Conservation (phyloP, 148 eudicot genomes). For the Camellia japonica region DNA sequence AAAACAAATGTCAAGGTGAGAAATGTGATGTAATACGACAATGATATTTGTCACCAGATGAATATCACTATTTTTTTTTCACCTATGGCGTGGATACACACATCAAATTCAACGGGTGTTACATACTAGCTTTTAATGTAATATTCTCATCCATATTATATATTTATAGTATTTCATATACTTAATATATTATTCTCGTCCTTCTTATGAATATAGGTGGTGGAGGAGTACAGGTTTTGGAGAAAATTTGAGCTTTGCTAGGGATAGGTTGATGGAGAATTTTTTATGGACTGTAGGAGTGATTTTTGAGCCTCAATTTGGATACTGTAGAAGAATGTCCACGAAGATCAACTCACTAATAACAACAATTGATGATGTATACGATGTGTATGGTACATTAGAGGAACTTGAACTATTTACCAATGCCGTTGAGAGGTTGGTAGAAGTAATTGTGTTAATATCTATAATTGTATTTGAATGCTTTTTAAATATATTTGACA, state of each 20-base stretch:
- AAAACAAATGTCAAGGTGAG: background rate
- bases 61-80: background rate
- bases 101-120: too few species aligned
- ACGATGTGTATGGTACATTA: constrained; percentile 1
- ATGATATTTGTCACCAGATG: too few species aligned
- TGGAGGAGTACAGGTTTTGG: background rate
- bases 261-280: constrained; percentile 13
- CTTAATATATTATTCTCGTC: background rate
- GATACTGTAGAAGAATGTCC: background rate
- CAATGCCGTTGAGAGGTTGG: background rate
- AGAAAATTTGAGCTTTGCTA: background rate
- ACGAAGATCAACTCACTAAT: background rate
- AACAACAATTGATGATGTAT: background rate
- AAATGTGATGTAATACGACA: too few species aligned
- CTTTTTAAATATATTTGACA: background rate
- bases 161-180: too few species aligned
- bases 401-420: background rate
- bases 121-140: too few species aligned
- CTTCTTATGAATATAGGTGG: background rate
- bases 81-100: too few species aligned
- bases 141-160: too few species aligned
- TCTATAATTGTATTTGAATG: background rate
- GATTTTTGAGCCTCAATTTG: background rate
- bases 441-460: background rate
- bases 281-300: background rate